These are phyloP conservation scores for Aspergillus nomiae DNA, from an alignment of 2,329 filamentous ascomycete genomes.

Conservation along the genomic window DNA sequence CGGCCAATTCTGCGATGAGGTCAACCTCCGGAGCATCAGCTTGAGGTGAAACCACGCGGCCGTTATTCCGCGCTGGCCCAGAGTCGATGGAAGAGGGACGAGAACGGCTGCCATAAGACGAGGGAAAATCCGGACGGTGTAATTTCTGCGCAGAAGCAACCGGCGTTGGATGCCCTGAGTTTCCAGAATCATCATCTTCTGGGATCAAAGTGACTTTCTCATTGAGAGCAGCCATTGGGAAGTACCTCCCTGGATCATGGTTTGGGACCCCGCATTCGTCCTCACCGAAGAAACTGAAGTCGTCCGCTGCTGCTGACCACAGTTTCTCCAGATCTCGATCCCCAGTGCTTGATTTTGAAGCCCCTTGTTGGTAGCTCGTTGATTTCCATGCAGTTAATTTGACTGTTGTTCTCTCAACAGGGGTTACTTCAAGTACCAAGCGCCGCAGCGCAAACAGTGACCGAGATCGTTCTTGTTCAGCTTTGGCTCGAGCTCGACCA, in stretches of 20 bases:
- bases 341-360: slow-evolving; percentile 58
- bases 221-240: slow-evolving; percentile 46
- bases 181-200: slow-evolving; percentile 31
- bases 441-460: slow-evolving; percentile 57
- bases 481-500: slow-evolving; percentile 52
- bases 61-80: not conserved
- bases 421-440: slow-evolving; percentile 59
- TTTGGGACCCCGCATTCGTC: slow-evolving; percentile 57
- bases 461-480: slow-evolving; percentile 52
- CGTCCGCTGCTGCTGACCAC: slow-evolving; percentile 60
- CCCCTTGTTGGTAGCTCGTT: slow-evolving; percentile 48
- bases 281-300: slow-evolving; percentile 64
- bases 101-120: slow-evolving; percentile 5
- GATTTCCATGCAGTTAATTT: slow-evolving; percentile 40
- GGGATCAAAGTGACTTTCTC: slow-evolving; percentile 47
- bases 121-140: slow-evolving; percentile 11
- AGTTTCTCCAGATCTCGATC: slow-evolving; percentile 61
- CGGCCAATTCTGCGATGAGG: slow-evolving; percentile 55
- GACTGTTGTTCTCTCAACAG: slow-evolving; percentile 25
- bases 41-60: not conserved
- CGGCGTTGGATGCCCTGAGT: slow-evolving; percentile 17
- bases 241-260: slow-evolving; percentile 45
- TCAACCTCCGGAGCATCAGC: slow-evolving; percentile 42
- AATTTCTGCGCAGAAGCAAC: slow-evolving; percentile 15
- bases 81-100: slow-evolving; percentile 8